phyloP scores from a whole-genome alignment of 768 basidiomycete species.

The Trametes meyenii region DNA sequence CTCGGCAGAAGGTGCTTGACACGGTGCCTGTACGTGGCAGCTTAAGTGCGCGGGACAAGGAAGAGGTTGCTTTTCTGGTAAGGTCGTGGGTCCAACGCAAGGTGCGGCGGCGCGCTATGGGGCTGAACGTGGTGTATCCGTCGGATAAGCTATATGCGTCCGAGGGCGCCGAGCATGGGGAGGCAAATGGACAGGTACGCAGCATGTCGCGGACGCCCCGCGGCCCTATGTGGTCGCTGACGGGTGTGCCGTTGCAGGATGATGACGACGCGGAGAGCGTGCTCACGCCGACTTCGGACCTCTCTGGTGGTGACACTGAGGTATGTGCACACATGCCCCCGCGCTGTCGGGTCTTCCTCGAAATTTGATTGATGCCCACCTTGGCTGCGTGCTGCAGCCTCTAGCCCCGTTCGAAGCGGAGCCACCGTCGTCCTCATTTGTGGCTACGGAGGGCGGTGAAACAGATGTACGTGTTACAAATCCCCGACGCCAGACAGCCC shows the following conservation, averaged over 20 bases:
- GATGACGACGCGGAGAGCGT: constrained; percentile 17
- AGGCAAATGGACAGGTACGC: constrained; percentile 11
- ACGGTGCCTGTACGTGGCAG: constrained; percentile 40
- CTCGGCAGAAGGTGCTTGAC: constrained; percentile 43
- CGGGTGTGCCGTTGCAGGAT: background rate
- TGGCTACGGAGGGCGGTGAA: constrained; percentile 6
- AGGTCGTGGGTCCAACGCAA: constrained; percentile 36
- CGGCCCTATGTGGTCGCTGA: constrained; percentile 3
- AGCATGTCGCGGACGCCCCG: background rate
- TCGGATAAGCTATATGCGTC: constrained; percentile 2
- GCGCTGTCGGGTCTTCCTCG: background rate
- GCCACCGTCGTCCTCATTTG: constrained; percentile 30
- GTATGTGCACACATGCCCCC: constrained; percentile 4
- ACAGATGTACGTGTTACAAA: constrained; percentile 18
- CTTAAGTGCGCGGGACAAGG: constrained; percentile 42
- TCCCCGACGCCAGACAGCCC: background rate
- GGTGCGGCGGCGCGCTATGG: constrained; percentile 24
- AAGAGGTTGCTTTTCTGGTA: constrained; percentile 38
- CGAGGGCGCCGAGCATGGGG: background rate
- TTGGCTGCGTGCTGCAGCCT: constrained; percentile 10
- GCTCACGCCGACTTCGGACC: constrained; percentile 18
- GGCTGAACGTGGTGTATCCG: constrained; percentile 20
- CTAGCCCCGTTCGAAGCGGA: constrained; percentile 23
- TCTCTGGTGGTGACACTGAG: constrained; percentile 23
- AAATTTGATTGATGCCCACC: background rate